Percentiles rank a stretch among this genome's conserved stretches.
These are phyloP conservation scores for Leishmania amazonensis DNA, from an alignment of 208 protist genomes.

Conservation along the genomic window DNA sequence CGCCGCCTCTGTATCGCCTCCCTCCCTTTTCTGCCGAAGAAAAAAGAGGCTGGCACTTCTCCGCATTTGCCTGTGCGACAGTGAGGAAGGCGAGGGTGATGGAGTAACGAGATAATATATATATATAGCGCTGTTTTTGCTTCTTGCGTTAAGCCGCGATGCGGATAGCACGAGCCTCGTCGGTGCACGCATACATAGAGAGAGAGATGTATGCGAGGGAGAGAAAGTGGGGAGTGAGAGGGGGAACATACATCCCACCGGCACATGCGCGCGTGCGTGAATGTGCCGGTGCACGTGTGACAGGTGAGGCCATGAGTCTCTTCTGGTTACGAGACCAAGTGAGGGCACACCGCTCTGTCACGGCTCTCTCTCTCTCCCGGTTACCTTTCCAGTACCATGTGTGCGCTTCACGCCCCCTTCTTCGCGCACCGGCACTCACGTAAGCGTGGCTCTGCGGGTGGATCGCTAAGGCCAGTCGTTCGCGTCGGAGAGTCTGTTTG, in stretches of 20 bases:
- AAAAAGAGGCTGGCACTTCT: neutral
- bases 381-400: neutral
- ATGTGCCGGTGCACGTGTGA: neutral
- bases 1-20: neutral
- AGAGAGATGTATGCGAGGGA: neutral
- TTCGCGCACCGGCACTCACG: neutral
- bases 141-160: neutral
- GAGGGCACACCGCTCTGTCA: neutral
- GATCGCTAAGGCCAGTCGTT: neutral
- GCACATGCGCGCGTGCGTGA: neutral
- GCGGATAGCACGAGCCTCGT: neutral
- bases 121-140: neutral
- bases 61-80: neutral
- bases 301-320: neutral
- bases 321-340: neutral
- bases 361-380: neutral
- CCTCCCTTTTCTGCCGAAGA: neutral
- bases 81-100: neutral
- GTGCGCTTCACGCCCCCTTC: neutral
- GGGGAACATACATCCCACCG: neutral
- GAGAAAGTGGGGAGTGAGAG: neutral
- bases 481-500: neutral
- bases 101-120: neutral
- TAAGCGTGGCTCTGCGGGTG: neutral
- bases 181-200: neutral